Evolutionary conservation across 108 stramenopile species (phyloP).

Genomic region (Skeletonema costatum): DNA sequence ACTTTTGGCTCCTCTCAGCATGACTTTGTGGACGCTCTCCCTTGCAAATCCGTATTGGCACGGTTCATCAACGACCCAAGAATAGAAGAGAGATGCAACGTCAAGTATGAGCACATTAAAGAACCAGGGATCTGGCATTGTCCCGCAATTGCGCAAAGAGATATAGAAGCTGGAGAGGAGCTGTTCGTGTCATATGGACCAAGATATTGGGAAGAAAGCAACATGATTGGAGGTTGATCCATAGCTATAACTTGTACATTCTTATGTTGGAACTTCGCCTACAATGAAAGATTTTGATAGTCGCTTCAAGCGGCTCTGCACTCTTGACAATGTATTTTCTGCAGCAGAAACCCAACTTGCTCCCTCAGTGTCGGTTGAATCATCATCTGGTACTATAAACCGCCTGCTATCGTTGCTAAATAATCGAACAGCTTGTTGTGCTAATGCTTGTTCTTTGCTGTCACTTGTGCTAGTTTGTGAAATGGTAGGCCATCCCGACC

Average conservation of each 20-base stretch:
- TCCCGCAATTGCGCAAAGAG: conserved; percentile 62
- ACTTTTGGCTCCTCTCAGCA: background rate
- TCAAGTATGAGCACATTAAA: conserved; percentile 36
- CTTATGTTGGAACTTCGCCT: conserved; percentile 5
- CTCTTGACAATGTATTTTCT: conserved; percentile 9
- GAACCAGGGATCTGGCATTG: conserved; percentile 42
- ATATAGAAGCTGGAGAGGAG: conserved; percentile 76
- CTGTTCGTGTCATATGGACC: conserved; percentile 75
- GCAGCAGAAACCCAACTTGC: background rate
- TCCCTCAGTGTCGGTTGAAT: background rate
- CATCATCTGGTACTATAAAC: conserved; percentile 3
- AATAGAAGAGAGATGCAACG: conserved; percentile 35
- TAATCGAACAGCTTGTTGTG: conserved; percentile 13
- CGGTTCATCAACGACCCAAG: conserved; percentile 38
- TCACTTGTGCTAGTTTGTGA: background rate
- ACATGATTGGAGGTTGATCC: conserved; percentile 29
- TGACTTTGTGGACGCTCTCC: conserved; percentile 40
- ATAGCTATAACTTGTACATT: background rate
- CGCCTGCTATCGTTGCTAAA: conserved; percentile 15
- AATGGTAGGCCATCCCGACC: conserved; percentile 36
- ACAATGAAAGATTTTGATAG: conserved; percentile 25
- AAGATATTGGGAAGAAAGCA: conserved; percentile 27
- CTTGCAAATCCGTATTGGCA: conserved; percentile 28
- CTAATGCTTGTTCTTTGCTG: conserved; percentile 2
- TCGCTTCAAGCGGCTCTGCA: conserved; percentile 3